A percentile compares a stretch with the other conserved stretches of the same genome.
Evolutionary conservation across 306 rosid species (phyloP).

Genomic region (Vigna trinervia): DNA sequence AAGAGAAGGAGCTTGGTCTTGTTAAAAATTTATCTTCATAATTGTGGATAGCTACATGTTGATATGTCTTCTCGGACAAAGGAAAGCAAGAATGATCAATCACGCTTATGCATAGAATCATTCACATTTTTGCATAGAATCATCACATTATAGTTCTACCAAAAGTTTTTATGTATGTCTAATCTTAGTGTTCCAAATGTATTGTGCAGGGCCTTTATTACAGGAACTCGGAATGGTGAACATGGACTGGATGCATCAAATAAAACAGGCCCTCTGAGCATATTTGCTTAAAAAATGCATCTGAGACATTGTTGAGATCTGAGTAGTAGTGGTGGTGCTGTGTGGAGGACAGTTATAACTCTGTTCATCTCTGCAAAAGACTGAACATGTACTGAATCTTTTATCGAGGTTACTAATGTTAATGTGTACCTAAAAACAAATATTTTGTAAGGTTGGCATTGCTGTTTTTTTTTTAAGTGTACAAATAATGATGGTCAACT

Average conservation of each 20-base stretch:
- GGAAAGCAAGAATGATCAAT: too few species aligned
- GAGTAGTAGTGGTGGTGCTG: slow-evolving; percentile 1
- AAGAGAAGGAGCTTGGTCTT: slow-evolving; percentile 14
- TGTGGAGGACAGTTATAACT: slow-evolving; percentile 30
- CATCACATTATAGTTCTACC: slow-evolving; percentile 1
- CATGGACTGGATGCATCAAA: slow-evolving; percentile 73
- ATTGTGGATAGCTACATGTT: background rate
- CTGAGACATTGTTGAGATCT: slow-evolving; percentile 30
- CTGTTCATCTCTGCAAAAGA: slow-evolving; percentile 33
- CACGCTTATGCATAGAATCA: too few species aligned
- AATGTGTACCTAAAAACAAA: background rate
- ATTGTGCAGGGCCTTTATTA: slow-evolving; percentile 72
- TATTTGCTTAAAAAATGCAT: slow-evolving; percentile 65
- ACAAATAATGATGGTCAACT: slow-evolving; percentile 42
- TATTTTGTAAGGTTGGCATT: slow-evolving; percentile 37
- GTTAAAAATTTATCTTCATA: slow-evolving; percentile 10
- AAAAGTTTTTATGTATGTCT: background rate
- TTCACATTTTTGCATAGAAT: background rate
- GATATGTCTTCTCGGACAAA: slow-evolving; percentile 8
- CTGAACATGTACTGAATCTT: slow-evolving; percentile 40
- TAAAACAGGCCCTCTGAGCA: slow-evolving; percentile 89
- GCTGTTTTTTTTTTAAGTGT: slow-evolving; percentile 43
- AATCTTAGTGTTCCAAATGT: background rate
- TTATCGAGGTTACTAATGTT: background rate
- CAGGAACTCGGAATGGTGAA: slow-evolving; percentile 68